Evolutionary conservation across 352 stramenopile species (phyloP), one percentile per base, ranked within the genome.

Genomic region (Paralagenidium karlingii): DNA sequence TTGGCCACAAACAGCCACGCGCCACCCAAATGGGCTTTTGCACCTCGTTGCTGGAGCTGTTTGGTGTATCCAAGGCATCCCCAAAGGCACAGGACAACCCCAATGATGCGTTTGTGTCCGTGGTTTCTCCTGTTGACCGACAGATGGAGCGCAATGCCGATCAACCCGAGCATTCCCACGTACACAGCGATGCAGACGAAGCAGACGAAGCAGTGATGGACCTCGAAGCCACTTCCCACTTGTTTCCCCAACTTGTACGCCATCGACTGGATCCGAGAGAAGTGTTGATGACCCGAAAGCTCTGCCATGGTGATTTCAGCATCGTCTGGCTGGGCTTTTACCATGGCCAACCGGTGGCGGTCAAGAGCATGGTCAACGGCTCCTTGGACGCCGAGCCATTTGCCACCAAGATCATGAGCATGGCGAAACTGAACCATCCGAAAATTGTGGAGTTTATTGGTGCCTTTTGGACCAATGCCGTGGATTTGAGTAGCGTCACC

Each of bases 251-350:
- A 44, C 60, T 90, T 12, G 55, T 64, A 37, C 50, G 60, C 38
- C 86, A 75, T 58, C 77, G 74, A 2, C 56, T 90, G n/a, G 74
- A 87, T 36, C 69, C 86, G 54, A 84, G 58, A 34, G 77, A 88
- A 45, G 70, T 90, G 31, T 41, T 88, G 41, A 58, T 90, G 18
- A 86, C 74, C 34, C 77, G 74, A 31, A 85, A 83, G 50, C 66
- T 90, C 40, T 85, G 68, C 32, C 82, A 64, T 34, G 77, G 77
- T 24, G 74, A 73, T 16, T 79, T 63, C 32, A 65, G 68, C 3
- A 65, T 79, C 22, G 63, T 82, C 3, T 78, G 53, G 53, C 62
- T 47, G 13, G 51, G 43, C 18, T 20, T 44, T 24, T 26, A 53
- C 2, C 34, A 54, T 19, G 32, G 15, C 19, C 29, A 45, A n/a